Evolutionary conservation across 2,329 filamentous ascomycete species (phyloP), one percentile per base, ranked within the genome.

Genomic region (Alternaria burnsii): DNA sequence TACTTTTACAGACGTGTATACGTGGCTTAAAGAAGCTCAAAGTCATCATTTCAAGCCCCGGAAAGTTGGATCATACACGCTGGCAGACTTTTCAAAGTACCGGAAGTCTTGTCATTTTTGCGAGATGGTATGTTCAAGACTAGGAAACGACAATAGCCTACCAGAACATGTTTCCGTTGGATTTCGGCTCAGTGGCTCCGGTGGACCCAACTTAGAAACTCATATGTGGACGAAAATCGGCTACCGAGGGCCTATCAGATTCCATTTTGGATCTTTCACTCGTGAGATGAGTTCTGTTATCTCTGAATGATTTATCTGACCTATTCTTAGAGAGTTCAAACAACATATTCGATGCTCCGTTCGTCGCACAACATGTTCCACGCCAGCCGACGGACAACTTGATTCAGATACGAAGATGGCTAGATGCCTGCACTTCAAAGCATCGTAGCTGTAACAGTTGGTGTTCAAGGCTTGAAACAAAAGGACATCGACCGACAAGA

Each of bases 401-500:
- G 1, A 5, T 7, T 1, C 43, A 30, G 5, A 4, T 46, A 0
- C 43, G 7, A 7, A 46, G 7, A 30, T 46, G 43, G 43, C 24
- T 46, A 11, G 8, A 8, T 2, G 11, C 5, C n/a, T 46, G 43
- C n/a, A 16, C 16, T 14, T n/a, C 43, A 11, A 18, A 46, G 2
- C 43, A 46, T 3, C 4, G 1, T 8, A 20, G 1, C 5, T 46
- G 43, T 14, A 30, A 6, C 43, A 46, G 12, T 30, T 28, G 24
- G 43, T 46, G 4, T 12, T 18, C 43, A 12, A 2, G n/a, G 1
- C 16, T 46, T 1, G 16, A 11, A 1, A 12, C 16, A 10, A 28
- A 30, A 10, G 43, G 5, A 30, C 2, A 4, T 2, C 16, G 9
- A 22, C 58, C 63, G 11, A 59, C 61, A 8, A 22, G 63, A 3